Conservation (phyloP, 139 green algal genomes). For the Chlamydomonas applanata region DNA sequence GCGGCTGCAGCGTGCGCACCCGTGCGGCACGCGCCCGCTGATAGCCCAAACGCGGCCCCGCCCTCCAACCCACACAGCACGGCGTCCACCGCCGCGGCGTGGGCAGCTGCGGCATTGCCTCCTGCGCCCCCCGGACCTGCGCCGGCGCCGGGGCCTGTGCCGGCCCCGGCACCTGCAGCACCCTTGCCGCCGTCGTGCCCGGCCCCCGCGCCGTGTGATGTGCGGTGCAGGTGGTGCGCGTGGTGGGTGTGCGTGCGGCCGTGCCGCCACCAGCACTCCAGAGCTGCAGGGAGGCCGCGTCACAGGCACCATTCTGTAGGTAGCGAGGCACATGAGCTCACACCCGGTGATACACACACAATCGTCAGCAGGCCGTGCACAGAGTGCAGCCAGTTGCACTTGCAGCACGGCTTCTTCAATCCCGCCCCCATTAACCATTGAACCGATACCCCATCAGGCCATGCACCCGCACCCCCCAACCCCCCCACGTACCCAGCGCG, state of each 20-base stretch:
- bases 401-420: too few species aligned
- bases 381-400: too few species aligned
- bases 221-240: conserved; percentile 12
- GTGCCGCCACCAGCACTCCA: conserved; percentile 40
- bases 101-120: conserved; percentile 14
- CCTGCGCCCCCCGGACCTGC: conserved; percentile 1
- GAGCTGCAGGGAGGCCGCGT: conserved; percentile 10
- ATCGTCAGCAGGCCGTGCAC: neutral
- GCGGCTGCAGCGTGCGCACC: too few species aligned
- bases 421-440: too few species aligned
- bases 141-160: neutral
- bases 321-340: too few species aligned
- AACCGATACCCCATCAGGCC: too few species aligned
- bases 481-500: conserved; percentile 5
- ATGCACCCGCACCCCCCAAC: neutral
- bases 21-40: conserved; percentile 62
- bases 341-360: neutral
- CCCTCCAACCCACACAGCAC: conserved; percentile 65
- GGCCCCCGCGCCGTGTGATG: too few species aligned
- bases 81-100: conserved; percentile 27
- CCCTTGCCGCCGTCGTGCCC: too few species aligned
- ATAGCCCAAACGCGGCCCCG: conserved; percentile 83
- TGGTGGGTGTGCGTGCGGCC: neutral
- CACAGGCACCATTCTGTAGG: too few species aligned
- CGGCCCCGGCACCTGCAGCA: too few species aligned